Conservation (phyloP, 2,329 filamentous ascomycete species). For the Trichoderma atroviride region DNA sequence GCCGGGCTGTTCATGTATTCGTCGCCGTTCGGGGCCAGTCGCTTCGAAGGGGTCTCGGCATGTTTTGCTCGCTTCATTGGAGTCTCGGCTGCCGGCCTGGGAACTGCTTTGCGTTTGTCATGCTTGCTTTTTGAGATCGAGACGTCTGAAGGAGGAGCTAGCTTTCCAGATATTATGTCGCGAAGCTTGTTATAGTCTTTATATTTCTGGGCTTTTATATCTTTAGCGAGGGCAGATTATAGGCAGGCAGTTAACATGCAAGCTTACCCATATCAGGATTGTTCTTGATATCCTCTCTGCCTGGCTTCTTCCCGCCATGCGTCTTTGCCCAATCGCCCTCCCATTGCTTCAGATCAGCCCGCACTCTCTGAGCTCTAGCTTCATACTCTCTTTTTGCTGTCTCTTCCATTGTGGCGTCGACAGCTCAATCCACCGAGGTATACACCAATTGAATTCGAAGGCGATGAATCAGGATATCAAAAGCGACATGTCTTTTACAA, state of each 20-base stretch:
- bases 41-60: slow-evolving; percentile 52
- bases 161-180: slow-evolving; percentile 59
- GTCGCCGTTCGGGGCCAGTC: slow-evolving; percentile 38
- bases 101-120: slow-evolving; percentile 48
- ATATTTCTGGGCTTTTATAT: slow-evolving; percentile 66
- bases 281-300: slow-evolving; percentile 74
- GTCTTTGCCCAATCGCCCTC: slow-evolving; percentile 66
- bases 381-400: slow-evolving; percentile 50
- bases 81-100: slow-evolving; percentile 43
- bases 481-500: neutral
- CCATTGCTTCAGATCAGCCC: slow-evolving; percentile 73
- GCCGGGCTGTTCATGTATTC: slow-evolving; percentile 59
- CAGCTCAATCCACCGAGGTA: neutral
- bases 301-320: slow-evolving; percentile 69
- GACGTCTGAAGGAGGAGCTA: slow-evolving; percentile 44
- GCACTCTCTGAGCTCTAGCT: slow-evolving; percentile 56
- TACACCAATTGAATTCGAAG: neutral
- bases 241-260: neutral
- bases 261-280: slow-evolving; percentile 69
- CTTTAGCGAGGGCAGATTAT: neutral
- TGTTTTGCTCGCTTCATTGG: slow-evolving; percentile 56
- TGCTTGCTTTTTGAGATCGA: slow-evolving; percentile 35
- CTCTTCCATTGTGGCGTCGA: slow-evolving; percentile 48
- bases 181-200: slow-evolving; percentile 72
- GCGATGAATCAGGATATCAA: neutral